A percentile compares a stretch with the other conserved stretches of the same genome.
Evolutionary conservation across 2,329 filamentous ascomycete species (phyloP).

Genomic region (Xylaria hypoxylon): DNA sequence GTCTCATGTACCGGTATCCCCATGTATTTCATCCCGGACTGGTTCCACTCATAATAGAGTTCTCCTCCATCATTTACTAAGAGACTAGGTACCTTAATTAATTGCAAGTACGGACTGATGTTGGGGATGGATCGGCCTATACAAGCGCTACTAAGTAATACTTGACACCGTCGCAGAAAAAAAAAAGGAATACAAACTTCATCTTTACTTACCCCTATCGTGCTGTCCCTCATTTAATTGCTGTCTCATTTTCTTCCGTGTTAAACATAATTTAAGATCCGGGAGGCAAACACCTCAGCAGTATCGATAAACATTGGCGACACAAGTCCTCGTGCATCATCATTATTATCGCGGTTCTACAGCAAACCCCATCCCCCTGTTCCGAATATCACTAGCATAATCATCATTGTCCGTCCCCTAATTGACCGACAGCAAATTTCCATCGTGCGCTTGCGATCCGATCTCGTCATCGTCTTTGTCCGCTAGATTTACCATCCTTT

Average conservation of each 20-base stretch:
- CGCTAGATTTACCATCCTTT: background rate
- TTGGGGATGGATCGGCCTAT: constrained; percentile 1
- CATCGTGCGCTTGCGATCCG: background rate
- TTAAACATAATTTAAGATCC: background rate
- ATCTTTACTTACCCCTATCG: constrained; percentile 9
- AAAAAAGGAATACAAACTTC: constrained; percentile 5
- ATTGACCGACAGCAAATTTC: background rate
- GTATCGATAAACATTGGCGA: constrained; percentile 18
- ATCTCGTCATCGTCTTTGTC: constrained; percentile 2
- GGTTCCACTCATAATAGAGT: constrained; percentile 2
- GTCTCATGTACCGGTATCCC: background rate
- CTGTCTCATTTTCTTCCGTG: constrained; percentile 8
- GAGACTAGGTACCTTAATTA: background rate
- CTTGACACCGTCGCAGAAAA: constrained; percentile 5
- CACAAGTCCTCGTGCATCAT: constrained; percentile 7
- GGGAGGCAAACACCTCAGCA: constrained; percentile 9
- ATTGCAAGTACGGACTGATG: constrained; percentile 3
- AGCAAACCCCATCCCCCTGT: constrained; percentile 11
- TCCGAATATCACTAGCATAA: background rate
- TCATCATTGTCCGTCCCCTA: background rate
- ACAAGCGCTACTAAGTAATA: background rate
- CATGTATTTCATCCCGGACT: background rate
- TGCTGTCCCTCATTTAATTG: constrained; percentile 13
- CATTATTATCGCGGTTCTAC: constrained; percentile 3
- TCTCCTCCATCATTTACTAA: background rate